Evolutionary conservation across 495 filamentous ascomycete species (phyloP).

Genomic region (Penicillium pancosmium): DNA sequence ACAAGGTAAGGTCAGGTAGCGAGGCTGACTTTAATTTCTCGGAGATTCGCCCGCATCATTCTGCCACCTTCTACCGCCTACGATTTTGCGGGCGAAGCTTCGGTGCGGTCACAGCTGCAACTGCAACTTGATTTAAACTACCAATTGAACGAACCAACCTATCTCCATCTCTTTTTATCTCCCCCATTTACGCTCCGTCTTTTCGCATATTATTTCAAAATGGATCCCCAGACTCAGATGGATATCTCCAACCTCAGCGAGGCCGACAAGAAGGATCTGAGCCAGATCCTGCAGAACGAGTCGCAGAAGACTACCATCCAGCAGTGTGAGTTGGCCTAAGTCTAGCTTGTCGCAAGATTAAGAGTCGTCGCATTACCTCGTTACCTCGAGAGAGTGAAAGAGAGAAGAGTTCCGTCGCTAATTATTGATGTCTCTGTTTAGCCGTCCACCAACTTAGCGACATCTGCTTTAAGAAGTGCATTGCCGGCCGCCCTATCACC

Average conservation of each 20-base stretch:
- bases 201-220: constrained; percentile 16
- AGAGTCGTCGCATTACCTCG: no score
- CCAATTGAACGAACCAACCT: neutral
- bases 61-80: constrained; percentile 37
- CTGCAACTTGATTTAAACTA: neutral
- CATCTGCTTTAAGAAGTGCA: constrained; percentile 92
- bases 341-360: no score
- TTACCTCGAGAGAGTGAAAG: no score
- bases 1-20: constrained; percentile 7
- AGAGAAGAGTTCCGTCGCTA: no score
- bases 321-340: constrained; percentile 58
- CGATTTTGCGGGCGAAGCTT: constrained; percentile 25
- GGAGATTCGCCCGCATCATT: constrained; percentile 12
- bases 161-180: neutral
- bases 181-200: neutral
- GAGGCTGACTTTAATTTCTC: no score
- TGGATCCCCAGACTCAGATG: constrained; percentile 43
- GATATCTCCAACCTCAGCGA: constrained; percentile 77
- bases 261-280: constrained; percentile 83
- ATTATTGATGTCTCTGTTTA: constrained; percentile 22
- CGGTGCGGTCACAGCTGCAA: no score
- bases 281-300: constrained; percentile 78
- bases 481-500: constrained; percentile 62
- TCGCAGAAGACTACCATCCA: constrained; percentile 80
- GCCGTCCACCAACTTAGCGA: constrained; percentile 84